These are phyloP conservation scores for Talaromyces nanjingensis DNA, from an alignment of 495 filamentous ascomycete species.

Conservation along the genomic window DNA sequence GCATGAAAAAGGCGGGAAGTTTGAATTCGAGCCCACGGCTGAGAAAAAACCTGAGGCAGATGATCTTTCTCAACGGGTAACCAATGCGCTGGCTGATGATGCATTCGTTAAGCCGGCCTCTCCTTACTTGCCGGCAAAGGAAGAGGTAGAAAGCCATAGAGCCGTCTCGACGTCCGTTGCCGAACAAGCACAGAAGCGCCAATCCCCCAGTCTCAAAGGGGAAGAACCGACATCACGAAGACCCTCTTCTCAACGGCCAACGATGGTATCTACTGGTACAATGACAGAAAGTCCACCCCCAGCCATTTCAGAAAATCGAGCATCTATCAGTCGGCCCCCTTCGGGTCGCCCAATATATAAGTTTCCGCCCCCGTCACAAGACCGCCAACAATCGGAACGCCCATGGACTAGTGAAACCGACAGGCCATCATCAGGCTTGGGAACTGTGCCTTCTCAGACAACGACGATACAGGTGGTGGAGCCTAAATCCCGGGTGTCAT, in stretches of 20 bases:
- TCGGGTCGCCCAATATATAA: constrained; percentile 50
- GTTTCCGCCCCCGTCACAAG: constrained; percentile 50
- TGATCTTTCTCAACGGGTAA: constrained; percentile 66
- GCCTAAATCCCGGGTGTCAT: constrained; percentile 44
- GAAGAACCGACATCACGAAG: constrained; percentile 41
- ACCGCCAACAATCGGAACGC: constrained; percentile 50
- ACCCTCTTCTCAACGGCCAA: constrained; percentile 50
- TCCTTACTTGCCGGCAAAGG: constrained; percentile 22
- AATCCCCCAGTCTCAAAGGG: constrained; percentile 12
- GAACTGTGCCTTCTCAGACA: constrained; percentile 26
- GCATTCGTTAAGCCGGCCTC: constrained; percentile 58
- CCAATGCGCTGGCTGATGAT: constrained; percentile 81
- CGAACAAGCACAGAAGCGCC: constrained; percentile 12
- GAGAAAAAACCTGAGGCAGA: constrained; percentile 45
- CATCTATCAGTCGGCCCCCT: constrained; percentile 23
- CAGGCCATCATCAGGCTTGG: constrained; percentile 15
- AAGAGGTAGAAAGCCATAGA: constrained; percentile 19
- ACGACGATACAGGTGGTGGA: constrained; percentile 26
- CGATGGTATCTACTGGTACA: constrained; percentile 88
- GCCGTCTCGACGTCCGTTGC: constrained; percentile 23
- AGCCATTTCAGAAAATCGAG: constrained; percentile 38
- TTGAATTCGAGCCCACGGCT: constrained; percentile 68
- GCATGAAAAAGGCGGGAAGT: constrained; percentile 78
- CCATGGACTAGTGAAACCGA: constrained; percentile 30
- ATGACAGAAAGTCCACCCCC: constrained; percentile 78